These are phyloP conservation scores for Fusarium torulosum DNA, from an alignment of 2,329 filamentous ascomycete species.

Conservation along the genomic window DNA sequence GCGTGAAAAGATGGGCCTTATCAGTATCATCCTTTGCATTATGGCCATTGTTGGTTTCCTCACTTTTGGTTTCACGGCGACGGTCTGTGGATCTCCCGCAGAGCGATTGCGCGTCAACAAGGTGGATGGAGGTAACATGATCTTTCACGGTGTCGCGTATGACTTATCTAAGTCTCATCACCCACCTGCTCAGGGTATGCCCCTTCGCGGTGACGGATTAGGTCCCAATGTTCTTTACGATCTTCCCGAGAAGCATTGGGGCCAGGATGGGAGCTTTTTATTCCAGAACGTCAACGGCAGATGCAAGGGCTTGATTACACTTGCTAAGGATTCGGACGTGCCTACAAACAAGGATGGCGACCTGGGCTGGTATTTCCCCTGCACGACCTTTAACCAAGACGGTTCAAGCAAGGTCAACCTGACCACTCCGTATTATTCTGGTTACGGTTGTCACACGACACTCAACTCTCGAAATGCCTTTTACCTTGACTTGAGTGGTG, in stretches of 20 bases:
- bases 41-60: constrained; percentile 93
- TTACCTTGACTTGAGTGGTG: constrained; percentile 74
- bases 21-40: constrained; percentile 91
- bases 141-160: constrained; percentile 93
- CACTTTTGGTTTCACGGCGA: constrained; percentile 94
- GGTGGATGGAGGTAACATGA: constrained; percentile 87
- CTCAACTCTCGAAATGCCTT: constrained; percentile 76
- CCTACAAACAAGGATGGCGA: constrained; percentile 79
- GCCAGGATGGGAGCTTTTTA: constrained; percentile 94
- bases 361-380: constrained; percentile 97
- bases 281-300: constrained; percentile 99
- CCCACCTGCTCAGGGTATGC: constrained; percentile 83
- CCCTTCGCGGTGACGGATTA: constrained; percentile 60
- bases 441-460: constrained; percentile 91
- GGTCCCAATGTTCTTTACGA: constrained; percentile 88
- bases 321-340: constrained; percentile 77
- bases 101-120: constrained; percentile 84
- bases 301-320: constrained; percentile 90
- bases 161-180: constrained; percentile 83
- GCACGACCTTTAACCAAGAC: constrained; percentile 91
- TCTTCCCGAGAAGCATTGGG: constrained; percentile 82
- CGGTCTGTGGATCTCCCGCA: constrained; percentile 82
- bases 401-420: constrained; percentile 83
- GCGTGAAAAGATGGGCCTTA: constrained; percentile 97
- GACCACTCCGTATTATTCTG: constrained; percentile 80